Conservation (phyloP, 371 early-diverging fungal species). For the Rozella allomycis region DNA sequence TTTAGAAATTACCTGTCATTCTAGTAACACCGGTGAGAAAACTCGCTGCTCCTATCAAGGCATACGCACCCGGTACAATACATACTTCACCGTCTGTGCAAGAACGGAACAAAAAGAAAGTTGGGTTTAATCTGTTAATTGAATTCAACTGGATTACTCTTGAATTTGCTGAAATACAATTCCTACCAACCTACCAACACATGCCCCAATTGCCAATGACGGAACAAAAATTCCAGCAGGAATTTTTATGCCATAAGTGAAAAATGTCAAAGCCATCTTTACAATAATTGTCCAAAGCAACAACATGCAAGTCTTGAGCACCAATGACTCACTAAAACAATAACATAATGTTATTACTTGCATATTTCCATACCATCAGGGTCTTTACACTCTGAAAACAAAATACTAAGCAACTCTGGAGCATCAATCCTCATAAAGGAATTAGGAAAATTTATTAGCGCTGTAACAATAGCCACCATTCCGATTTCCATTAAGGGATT, state of each 20-base stretch:
- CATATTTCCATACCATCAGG: too few species aligned
- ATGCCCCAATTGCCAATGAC: constrained; percentile 71
- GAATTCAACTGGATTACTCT: too few species aligned
- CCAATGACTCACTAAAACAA: too few species aligned
- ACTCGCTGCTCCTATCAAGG: constrained; percentile 84
- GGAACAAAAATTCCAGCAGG: constrained; percentile 86
- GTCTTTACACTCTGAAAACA: too few species aligned
- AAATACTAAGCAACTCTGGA: too few species aligned
- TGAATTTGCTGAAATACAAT: constrained; percentile 59
- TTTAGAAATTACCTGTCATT: too few species aligned
- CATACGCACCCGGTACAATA: constrained; percentile 79
- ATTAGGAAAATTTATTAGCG: neutral
- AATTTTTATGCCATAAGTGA: constrained; percentile 57
- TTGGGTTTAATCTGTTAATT: neutral
- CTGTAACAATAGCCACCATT: neutral
- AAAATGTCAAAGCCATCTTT: constrained; percentile 37
- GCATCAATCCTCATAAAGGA: too few species aligned
- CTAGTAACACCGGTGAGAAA: constrained; percentile 73
- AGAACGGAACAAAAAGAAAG: neutral
- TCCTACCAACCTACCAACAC: constrained; percentile 72
- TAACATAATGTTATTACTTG: too few species aligned
- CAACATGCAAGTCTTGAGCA: too few species aligned
- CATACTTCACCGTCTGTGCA: too few species aligned
- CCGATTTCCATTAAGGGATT: neutral
- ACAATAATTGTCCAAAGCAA: constrained; percentile 8